Base-by-base conservation (phyloP, 1,139 yeast genomes). In the Blastobotrys persicus region DNA sequence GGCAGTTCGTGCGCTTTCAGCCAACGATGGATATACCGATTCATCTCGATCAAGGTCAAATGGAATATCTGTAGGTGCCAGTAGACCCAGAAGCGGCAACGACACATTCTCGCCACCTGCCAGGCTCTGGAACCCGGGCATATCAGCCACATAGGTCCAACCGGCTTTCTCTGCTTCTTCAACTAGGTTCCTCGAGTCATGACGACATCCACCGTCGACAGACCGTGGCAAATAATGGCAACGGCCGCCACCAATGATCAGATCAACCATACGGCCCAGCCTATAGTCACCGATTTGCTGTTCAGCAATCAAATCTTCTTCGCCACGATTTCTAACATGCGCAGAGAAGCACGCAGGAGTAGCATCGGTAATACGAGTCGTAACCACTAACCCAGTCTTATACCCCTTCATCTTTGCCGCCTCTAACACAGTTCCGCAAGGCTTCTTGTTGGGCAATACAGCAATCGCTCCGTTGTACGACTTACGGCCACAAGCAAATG, bases 291-390 rank as follows among this genome's bases (percentile, higher is more conserved):
- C 96, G 52, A 88, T 67, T 67, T 87, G 94, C 48, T 88, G 96
- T 61, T 80, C 78, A 2, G 96, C 96, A 64, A 89, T 88, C 66
- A 81, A 72, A 62, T 86, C 92, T 66, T 88, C 95, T 67, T 85
- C 87, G 57, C 72, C 75, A 61, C 96, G 75, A 62, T 71, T 77
- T 55, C 81, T 81, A 2, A 75, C 92, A 63, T 89, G 97, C 1
- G 95, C 64, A 23, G 87, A 79, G 63, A 88, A 89, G 0, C 91
- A 81, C 3, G 95, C 96, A 0, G 97, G 97, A 0, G 96, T 89
- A 9, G 95, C 95, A 65, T 83, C 91, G 1, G 88, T 82, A 56
- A 88, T 78, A 51, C 89, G 76, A 0, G 96, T 87, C 14, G 95
- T 88, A 16, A 87, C 96, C 17, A 88, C 96, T 46, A 88, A 68